phyloP scores from a whole-genome alignment of 768 basidiomycete genomes.

The Xerocomus brunneocitrinus region DNA sequence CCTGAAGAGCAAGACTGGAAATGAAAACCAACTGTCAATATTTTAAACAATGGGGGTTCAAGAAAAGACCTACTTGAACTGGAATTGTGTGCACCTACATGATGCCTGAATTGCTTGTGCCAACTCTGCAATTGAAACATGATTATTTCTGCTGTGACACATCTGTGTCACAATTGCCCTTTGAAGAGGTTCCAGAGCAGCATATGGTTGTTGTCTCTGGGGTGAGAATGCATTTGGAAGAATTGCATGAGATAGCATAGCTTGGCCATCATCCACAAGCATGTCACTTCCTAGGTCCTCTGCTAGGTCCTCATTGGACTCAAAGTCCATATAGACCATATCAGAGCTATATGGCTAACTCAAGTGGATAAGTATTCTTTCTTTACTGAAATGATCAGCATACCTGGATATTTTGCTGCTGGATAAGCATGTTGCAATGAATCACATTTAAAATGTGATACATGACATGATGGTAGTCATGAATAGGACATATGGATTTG shows the following conservation, averaged over 20 bases:
- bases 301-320: not conserved
- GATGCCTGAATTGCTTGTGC: conserved; percentile 8
- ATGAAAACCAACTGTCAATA: not conserved
- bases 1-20: conserved; percentile 18
- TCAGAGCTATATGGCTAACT: conserved; percentile 6
- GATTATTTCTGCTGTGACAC: not conserved
- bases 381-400: not conserved
- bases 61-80: conserved; percentile 21
- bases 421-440: conserved; percentile 3
- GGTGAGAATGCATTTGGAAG: conserved; percentile 20
- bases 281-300: not conserved
- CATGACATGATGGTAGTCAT: conserved; percentile 25
- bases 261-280: not conserved
- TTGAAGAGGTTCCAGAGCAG: conserved; percentile 15
- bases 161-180: conserved; percentile 19
- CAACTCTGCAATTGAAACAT: conserved; percentile 13
- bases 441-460: conserved; percentile 25
- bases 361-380: not conserved
- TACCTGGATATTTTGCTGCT: conserved; percentile 8
- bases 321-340: not conserved
- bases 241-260: not conserved
- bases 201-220: conserved; percentile 17
- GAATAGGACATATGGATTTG: conserved; percentile 9
- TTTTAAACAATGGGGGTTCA: not conserved
- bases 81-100: conserved; percentile 11